Evolutionary conservation across 2,329 filamentous ascomycete genomes (phyloP), one percentile per base, ranked within the genome.

Genomic region (Xylariales sp.): DNA sequence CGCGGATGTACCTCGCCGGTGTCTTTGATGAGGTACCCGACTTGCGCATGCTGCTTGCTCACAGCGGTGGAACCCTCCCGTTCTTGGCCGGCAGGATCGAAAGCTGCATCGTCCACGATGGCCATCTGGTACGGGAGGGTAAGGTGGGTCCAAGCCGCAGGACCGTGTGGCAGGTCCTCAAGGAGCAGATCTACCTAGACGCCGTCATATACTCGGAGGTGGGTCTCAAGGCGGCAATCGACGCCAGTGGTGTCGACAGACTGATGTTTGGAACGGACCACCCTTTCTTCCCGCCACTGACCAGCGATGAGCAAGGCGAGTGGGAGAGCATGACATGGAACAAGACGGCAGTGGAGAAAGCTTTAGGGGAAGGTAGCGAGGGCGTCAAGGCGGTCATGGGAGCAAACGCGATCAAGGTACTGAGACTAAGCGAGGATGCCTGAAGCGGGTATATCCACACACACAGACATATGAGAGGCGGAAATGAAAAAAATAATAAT

Each of bases 11-110:
- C 38, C 68, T 96, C n/a, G 77, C 83, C 0, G 86, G 88, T 0
- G 85, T 94, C 0, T 95, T 93, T 60, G 88, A 95, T 58, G 71
- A 76, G 8, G 84, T 88, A 30, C 76, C 74, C 0, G 66, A 69
- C 7, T 62, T 96, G 44, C 72, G 78, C 16, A 80, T 96, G 54
- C 69, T 96, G 38, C 69, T 96, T 5, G 90, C 90, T 1, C 90
- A 96, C 62, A 89, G 85, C 17, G 90, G 90, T 2, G 90, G 90
- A 3, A 91, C 89, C 1, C 66, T 96, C 33, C 90, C 90, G 0
- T 95, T 95, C 59, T 67, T 96, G 3, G 90, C 89, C 0, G 90
- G 90, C 0, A 71, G 90, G 19, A 88, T 95, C 36, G 88, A 95
- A 63, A 90, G 84, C 55, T 95, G 89, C 56, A 81, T 95, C 37